These are phyloP conservation scores for Trichoderma harzianum DNA, from an alignment of 2,329 filamentous ascomycete species.

Conservation along the genomic window DNA sequence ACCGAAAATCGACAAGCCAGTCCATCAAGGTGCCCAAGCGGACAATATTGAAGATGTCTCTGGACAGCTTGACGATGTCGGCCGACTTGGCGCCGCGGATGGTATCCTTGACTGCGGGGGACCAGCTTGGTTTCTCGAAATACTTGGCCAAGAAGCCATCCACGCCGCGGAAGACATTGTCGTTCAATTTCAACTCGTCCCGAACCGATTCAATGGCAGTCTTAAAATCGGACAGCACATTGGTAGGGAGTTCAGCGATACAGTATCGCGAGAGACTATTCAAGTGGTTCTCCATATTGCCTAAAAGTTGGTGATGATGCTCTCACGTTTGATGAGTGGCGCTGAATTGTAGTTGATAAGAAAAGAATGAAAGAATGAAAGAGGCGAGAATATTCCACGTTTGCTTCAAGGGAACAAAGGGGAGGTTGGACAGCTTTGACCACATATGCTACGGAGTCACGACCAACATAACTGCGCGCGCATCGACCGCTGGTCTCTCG, in stretches of 20 bases:
- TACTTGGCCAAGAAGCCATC: background rate
- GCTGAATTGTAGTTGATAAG: too few species aligned
- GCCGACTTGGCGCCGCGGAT: background rate
- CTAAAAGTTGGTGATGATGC: too few species aligned
- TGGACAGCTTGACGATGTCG: background rate
- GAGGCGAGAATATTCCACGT: background rate
- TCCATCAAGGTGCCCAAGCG: background rate
- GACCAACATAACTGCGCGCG: background rate
- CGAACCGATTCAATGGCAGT: background rate
- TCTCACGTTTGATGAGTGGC: too few species aligned
- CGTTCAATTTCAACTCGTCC: background rate
- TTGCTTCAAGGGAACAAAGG: background rate
- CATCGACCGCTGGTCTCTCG: background rate
- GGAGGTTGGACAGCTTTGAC: background rate
- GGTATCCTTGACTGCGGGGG: fast-evolving
- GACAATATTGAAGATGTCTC: background rate
- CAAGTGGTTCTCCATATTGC: background rate
- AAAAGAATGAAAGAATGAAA: too few species aligned
- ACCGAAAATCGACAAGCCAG: background rate
- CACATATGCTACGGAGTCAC: background rate
- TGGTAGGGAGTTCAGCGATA: background rate
- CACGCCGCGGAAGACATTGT: background rate
- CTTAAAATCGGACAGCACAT: background rate
- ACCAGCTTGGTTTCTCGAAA: background rate
- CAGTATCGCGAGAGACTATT: background rate